Evolutionary conservation across 345 rosid genomes (phyloP).

Genomic region (Psidium guajava): DNA sequence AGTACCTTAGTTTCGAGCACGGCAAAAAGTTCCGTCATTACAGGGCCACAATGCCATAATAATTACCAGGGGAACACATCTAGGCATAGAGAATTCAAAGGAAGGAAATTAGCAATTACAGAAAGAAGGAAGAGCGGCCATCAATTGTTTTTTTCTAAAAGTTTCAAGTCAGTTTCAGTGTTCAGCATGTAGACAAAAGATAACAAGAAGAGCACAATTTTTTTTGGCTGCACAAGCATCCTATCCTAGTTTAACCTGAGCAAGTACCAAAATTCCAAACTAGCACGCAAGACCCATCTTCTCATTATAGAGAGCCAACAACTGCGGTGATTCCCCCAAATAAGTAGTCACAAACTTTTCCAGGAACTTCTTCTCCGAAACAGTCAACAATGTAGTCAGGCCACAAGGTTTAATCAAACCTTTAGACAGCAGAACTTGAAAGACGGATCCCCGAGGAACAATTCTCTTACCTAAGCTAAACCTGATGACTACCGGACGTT

Average conservation of each 20-base stretch:
- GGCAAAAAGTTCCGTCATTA: not conserved
- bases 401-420: conserved; percentile 1
- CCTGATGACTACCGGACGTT: not conserved
- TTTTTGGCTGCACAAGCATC: not conserved
- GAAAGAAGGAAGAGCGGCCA: not conserved
- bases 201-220: not conserved
- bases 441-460: conserved; percentile 16
- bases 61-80: not conserved
- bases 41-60: not conserved
- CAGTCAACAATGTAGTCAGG: not conserved
- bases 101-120: not conserved
- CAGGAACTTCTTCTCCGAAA: conserved; percentile 4
- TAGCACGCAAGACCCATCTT: conserved; percentile 12
- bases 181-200: not conserved
- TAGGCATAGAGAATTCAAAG: not conserved
- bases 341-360: conserved; percentile 3
- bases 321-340: not conserved
- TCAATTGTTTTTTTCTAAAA: not conserved
- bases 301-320: conserved; percentile 9
- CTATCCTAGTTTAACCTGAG: not conserved
- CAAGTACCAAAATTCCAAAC: not conserved
- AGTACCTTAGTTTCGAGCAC: not conserved
- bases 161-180: not conserved
- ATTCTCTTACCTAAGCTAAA: conserved; percentile 19
- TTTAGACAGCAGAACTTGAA: conserved; percentile 6